Base-by-base conservation (phyloP, 2,329 filamentous ascomycete genomes). In the Penicillium aurantiogriseum region DNA sequence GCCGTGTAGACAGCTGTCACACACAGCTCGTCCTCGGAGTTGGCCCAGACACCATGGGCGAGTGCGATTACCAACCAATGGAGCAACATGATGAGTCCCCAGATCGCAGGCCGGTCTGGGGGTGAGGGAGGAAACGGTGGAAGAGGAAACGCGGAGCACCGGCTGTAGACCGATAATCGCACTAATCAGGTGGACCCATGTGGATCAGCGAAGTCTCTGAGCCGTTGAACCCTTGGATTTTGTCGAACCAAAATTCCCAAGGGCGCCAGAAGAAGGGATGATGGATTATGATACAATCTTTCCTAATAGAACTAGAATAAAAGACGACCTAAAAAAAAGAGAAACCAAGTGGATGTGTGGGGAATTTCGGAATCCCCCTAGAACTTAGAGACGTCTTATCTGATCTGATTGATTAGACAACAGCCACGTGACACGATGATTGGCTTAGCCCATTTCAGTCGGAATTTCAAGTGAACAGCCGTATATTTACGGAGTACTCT, bases 1-100 rank as follows among this genome's bases (percentile, higher is more conserved):
- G 72, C 69, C 4, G 69, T 70, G 50, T 65, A 69, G 11, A 74
- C 57, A 11, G 72, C 67, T 0, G 65, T 69, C 33, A 74, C 70
- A 50, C 72, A 75, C n/a, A 62, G 68, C 58, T 71, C 69, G 33
- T 71, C 61, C 29, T 47, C 42, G 3, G 63, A 31, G 19, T 51
- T 59, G 2, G 59, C 58, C 29, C 46, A 51, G 23, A 51, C 56
- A 35, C 57, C n/a, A 4, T 48, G 48, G 15, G 54, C 47, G 9
- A 59, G 44, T 19, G 61, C 23, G 31, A 69, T 29, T 27, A 58
- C 31, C 51, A 71, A 51, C 59, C 59, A 65, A 38, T 31, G n/a
- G 39, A 56, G 29, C 47, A 62, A 43, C 69, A 71, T 71, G 55
- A 31, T 60, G 61, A 40, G 54, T 51, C 15, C 29, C 29, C 25